These are phyloP conservation scores for Hebeloma cylindrosporum DNA, from an alignment of 768 basidiomycete genomes.

Conservation along the genomic window DNA sequence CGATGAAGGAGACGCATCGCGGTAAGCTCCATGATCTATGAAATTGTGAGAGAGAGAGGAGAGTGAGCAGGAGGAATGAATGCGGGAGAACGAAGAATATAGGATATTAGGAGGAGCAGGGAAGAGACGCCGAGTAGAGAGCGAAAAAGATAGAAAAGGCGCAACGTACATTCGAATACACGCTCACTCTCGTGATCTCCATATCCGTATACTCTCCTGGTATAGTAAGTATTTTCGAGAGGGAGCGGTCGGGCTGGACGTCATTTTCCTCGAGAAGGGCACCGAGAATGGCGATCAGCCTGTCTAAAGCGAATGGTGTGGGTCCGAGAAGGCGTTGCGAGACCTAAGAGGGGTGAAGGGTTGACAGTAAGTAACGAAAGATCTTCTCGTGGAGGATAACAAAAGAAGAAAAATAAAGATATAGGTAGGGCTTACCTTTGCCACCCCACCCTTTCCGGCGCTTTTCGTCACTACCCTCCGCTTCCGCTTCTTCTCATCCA, in stretches of 20 bases:
- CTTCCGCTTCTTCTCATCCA: conserved; percentile 63
- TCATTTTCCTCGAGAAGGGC: conserved; percentile 76
- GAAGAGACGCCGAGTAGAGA: too few species aligned
- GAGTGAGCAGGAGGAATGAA: neutral
- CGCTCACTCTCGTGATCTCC: conserved; percentile 62
- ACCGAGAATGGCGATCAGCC: conserved; percentile 78
- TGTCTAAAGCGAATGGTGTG: conserved; percentile 72
- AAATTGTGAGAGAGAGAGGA: neutral
- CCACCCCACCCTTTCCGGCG: conserved; percentile 35
- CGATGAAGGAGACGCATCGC: conserved; percentile 67
- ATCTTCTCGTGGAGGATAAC: too few species aligned
- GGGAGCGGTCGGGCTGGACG: conserved; percentile 43
- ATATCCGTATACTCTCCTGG: conserved; percentile 76
- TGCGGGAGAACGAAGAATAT: too few species aligned
- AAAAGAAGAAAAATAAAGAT: neutral
- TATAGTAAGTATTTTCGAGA: conserved; percentile 48
- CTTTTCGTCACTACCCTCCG: conserved; percentile 43
- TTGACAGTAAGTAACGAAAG: neutral
- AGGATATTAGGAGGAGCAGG: too few species aligned
- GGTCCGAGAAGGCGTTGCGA: conserved; percentile 83
- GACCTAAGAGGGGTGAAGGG: conserved; percentile 37
- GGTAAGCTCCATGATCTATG: conserved; percentile 65
- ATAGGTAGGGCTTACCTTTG: conserved; percentile 48
- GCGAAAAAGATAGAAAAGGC: conserved; percentile 3
- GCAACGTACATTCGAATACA: conserved; percentile 56